Base-by-base conservation (phyloP, 257 asterid species). In the Jasminum sambac region DNA sequence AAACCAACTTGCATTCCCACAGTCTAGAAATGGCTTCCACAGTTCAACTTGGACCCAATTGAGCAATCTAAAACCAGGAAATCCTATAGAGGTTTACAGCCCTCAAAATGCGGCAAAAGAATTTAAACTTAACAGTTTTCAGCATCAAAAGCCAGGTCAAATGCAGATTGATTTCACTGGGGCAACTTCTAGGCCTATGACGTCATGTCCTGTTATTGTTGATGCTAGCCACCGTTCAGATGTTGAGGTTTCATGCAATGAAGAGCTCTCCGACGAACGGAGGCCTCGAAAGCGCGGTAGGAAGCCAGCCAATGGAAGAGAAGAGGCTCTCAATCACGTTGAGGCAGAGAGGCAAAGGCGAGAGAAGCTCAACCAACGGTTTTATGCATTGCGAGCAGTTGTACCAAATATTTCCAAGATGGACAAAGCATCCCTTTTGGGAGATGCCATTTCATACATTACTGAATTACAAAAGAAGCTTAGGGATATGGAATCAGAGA, bases 361-460 rank as follows among this genome's bases (percentile, higher is more conserved):
- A 4, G 98, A 93, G 61, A 93, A 93, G 87, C 87, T 93, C 63
- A 93, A 89, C 78, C 98, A 90, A 76, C 83, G 96, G 4, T 93
- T 93, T 59, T 93, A 90, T 41, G 98, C 97, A 0, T 68, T 93
- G 13, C 78, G 98, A 77, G 97, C 97, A 0, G 96, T 94, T 0
- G 98, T 94, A 6, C 97, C 97, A 0, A 94, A 86, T 65, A 91
- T 94, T 42, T 89, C 97, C 37, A 91, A 94, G 75, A 91, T 91
- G 98, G 98, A 94, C 75, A 91, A 91, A 84, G 98, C 97, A 55
- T 94, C 98, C 37, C 92, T 94, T 10, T 72, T 94, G 70, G 97
- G 97, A 58, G 98, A 89, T 63, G 96, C 98, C 46, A 89, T 94
- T 73, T 90, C 97, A 61, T 88, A 94, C 90, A 90, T 94, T 64